These are phyloP conservation scores for Vicia sativa DNA, from an alignment of 306 rosid species.

Conservation along the genomic window DNA sequence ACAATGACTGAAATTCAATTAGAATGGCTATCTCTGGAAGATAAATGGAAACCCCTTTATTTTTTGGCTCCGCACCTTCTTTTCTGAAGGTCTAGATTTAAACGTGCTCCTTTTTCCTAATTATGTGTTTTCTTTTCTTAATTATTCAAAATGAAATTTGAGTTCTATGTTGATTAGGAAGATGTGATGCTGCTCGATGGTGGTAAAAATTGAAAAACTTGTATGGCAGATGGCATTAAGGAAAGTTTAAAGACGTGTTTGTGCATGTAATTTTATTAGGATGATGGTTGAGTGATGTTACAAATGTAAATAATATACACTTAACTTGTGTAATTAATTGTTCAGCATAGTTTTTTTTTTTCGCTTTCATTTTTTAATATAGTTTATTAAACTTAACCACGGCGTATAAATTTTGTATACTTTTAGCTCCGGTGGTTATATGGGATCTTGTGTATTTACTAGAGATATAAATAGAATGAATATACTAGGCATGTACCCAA, in stretches of 20 bases:
- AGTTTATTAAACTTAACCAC: slow-evolving; percentile 13
- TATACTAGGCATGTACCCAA: slow-evolving; percentile 9
- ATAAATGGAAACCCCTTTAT: background rate
- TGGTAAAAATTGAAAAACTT: slow-evolving; percentile 1
- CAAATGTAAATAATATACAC: background rate
- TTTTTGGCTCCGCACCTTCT: slow-evolving; percentile 9
- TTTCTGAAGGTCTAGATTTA: slow-evolving; percentile 14
- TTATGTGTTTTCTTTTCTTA: slow-evolving; percentile 10
- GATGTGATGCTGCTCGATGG: slow-evolving; percentile 6
- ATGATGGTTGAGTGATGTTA: slow-evolving; percentile 30
- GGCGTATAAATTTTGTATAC: background rate
- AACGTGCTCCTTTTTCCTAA: slow-evolving; percentile 16
- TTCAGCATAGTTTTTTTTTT: background rate
- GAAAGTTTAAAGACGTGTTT: slow-evolving; percentile 7
- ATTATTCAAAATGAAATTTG: slow-evolving; percentile 3
- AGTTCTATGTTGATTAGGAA: background rate
- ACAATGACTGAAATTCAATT: background rate
- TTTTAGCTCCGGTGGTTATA: slow-evolving; percentile 3
- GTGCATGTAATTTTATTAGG: slow-evolving; percentile 14
- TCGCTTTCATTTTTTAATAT: slow-evolving; percentile 21
- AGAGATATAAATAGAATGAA: slow-evolving; percentile 12
- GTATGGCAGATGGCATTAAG: slow-evolving; percentile 20
- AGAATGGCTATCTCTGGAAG: slow-evolving; percentile 15
- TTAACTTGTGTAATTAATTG: slow-evolving; percentile 23
- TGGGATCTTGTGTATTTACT: background rate